phyloP scores from a whole-genome alignment of 1,284 basidiomycete genomes.

The Pterula multifida region DNA sequence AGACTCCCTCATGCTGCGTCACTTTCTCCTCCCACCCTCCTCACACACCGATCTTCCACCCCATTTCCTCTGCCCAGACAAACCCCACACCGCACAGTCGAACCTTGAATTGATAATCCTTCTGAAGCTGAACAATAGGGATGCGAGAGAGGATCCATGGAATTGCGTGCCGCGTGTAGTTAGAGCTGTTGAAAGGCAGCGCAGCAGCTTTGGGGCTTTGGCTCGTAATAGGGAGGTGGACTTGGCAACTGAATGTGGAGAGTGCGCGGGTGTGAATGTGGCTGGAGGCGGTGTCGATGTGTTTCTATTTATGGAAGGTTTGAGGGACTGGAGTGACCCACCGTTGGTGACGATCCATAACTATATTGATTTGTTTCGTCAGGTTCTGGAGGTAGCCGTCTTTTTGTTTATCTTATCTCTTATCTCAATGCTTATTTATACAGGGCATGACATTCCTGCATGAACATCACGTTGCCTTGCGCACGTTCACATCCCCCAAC shows the following conservation, averaged over 20 bases:
- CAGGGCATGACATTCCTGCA: constrained; percentile 40
- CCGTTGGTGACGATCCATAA: constrained; percentile 30
- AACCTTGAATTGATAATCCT: constrained; percentile 25
- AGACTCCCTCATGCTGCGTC: not conserved
- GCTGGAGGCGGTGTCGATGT: constrained; percentile 16
- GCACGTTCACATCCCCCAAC: constrained; percentile 17
- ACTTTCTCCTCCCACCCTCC: not conserved
- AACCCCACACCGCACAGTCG: not conserved
- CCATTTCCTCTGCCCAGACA: not conserved
- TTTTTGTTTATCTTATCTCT: not conserved
- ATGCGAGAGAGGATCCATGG: constrained; percentile 35
- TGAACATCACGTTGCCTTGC: constrained; percentile 29
- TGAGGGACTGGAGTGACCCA: constrained; percentile 29
- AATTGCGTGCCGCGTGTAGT: constrained; percentile 36
- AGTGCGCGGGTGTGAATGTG: not conserved
- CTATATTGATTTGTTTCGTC: constrained; percentile 36
- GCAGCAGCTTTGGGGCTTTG: too few species aligned
- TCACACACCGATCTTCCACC: not conserved
- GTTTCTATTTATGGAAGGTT: constrained; percentile 30
- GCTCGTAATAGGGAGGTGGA: not conserved
- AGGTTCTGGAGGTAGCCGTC: constrained; percentile 32
- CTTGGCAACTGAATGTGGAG: not conserved
- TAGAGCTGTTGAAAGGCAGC: constrained; percentile 24
- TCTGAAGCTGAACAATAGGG: constrained; percentile 28
- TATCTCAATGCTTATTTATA: not conserved